A percentile compares a stretch with the other conserved stretches of the same genome.
These are phyloP conservation scores for Canna indica DNA, from an alignment of 176 grass and related monocot genomes.

Conservation along the genomic window DNA sequence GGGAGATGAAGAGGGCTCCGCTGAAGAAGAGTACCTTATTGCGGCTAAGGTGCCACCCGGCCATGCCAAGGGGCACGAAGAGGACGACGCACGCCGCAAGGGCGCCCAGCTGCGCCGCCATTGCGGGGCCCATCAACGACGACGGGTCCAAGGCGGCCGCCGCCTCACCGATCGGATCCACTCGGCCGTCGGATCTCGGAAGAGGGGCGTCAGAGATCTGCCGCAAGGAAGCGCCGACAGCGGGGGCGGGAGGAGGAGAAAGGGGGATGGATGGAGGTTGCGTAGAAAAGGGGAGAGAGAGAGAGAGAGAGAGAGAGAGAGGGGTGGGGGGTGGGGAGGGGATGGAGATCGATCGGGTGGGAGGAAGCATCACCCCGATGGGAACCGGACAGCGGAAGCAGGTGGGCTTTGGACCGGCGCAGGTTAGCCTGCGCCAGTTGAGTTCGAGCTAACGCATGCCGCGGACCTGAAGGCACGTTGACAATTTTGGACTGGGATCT, in stretches of 20 bases:
- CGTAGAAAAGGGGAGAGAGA: not conserved
- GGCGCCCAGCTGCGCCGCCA: constrained; percentile 48
- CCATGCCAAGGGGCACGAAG: constrained; percentile 95
- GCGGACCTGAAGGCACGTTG: not conserved
- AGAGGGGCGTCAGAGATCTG: not conserved
- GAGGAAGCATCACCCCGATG: constrained; percentile 25
- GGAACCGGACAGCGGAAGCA: constrained; percentile 16
- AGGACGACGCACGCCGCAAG: constrained; percentile 84
- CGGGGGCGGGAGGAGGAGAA: not conserved
- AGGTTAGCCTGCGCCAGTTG: not conserved
- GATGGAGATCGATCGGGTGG: constrained; percentile 11
- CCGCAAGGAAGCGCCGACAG: not conserved
- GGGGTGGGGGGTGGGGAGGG: not conserved
- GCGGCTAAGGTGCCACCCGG: constrained; percentile 87
- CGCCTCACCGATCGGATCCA: constrained; percentile 1
- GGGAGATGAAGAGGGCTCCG: constrained; percentile 80
- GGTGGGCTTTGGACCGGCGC: not conserved
- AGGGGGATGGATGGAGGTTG: too few relatives aligned
- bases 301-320: not conserved
- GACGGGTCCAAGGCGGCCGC: constrained; percentile 12
- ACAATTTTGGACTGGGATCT: not conserved
- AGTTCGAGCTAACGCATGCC: not conserved
- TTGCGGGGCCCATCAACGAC: constrained; percentile 8
- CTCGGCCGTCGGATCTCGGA: not conserved
- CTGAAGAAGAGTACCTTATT: constrained; percentile 99